Percentiles rank a stretch among this genome's conserved stretches.
Evolutionary conservation across 805 yeast species (phyloP).

Genomic region (Citeromyces matritensis): DNA sequence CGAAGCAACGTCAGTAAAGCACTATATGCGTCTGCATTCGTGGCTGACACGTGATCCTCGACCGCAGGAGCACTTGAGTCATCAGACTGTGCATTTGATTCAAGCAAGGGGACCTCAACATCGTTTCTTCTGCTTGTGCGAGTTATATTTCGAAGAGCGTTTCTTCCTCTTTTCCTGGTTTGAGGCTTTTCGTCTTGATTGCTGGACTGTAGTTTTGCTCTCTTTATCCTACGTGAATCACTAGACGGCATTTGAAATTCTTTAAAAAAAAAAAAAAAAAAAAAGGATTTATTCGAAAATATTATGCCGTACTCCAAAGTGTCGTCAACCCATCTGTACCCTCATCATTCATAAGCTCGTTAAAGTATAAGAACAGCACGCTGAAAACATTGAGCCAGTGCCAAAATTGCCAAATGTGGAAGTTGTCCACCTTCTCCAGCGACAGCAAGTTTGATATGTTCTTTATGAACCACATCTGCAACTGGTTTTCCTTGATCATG

Average conservation of each 20-base stretch:
- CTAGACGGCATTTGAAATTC: too few species aligned
- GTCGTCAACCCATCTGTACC: slow-evolving; percentile 17
- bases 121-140: too few species aligned
- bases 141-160: slow-evolving; percentile 19
- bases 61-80: slow-evolving; percentile 8
- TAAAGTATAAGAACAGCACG: slow-evolving; percentile 63
- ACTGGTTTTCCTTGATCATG: slow-evolving; percentile 36
- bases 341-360: slow-evolving; percentile 42
- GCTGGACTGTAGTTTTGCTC: too few species aligned
- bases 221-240: too few species aligned
- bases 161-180: slow-evolving; percentile 6
- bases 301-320: slow-evolving; percentile 11
- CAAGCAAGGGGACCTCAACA: slow-evolving; percentile 11
- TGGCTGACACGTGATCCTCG: slow-evolving; percentile 9
- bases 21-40: slow-evolving; percentile 13
- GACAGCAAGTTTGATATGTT: slow-evolving; percentile 6
- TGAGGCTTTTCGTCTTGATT: slow-evolving; percentile 4
- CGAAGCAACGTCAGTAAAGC: slow-evolving; percentile 13
- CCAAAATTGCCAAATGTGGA: slow-evolving; percentile 92
- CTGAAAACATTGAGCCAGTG: slow-evolving; percentile 87
- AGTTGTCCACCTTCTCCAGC: slow-evolving; percentile 8
- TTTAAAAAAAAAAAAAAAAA: too few species aligned
- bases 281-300: too few species aligned
- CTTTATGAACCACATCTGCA: slow-evolving; percentile 15
- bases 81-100: slow-evolving; percentile 9